Evolutionary conservation across 1,284 basidiomycete species (phyloP).

Genomic region (Inonotus hispidus): DNA sequence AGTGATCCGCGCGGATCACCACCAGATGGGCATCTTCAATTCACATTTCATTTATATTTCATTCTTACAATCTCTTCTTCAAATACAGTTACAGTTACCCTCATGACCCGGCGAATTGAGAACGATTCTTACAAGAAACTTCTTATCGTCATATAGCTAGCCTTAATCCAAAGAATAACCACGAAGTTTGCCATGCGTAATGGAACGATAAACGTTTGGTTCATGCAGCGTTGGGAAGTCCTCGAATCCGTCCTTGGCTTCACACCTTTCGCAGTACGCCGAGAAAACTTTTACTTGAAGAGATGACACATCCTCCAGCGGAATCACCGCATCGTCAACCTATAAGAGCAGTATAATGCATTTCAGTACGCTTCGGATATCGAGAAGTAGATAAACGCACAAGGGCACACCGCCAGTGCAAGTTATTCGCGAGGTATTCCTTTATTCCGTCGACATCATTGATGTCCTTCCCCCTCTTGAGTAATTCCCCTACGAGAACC

Average conservation of each 20-base stretch:
- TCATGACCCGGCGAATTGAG: too few species aligned
- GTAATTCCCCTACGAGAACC: background rate
- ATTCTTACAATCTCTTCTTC: too few species aligned
- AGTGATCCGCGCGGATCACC: too few species aligned
- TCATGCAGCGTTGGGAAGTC: background rate
- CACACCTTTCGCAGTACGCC: background rate
- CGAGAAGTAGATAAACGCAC: background rate
- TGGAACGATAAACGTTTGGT: background rate
- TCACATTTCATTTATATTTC: too few species aligned
- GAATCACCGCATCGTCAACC: background rate
- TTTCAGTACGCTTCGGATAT: background rate
- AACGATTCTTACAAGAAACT: too few species aligned
- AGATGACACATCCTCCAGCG: too few species aligned
- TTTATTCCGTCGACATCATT: background rate
- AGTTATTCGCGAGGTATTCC: background rate
- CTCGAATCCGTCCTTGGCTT: background rate
- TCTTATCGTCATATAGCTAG: too few species aligned
- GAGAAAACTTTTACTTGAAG: too few species aligned
- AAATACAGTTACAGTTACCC: too few species aligned
- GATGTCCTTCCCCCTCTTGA: background rate
- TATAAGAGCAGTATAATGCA: background rate
- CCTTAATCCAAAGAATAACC: background rate
- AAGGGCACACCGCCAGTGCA: conserved; percentile 3
- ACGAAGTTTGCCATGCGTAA: background rate
- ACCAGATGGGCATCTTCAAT: too few species aligned